phyloP scores from a whole-genome alignment of 345 rosid genomes.

The Reutealis trisperma region DNA sequence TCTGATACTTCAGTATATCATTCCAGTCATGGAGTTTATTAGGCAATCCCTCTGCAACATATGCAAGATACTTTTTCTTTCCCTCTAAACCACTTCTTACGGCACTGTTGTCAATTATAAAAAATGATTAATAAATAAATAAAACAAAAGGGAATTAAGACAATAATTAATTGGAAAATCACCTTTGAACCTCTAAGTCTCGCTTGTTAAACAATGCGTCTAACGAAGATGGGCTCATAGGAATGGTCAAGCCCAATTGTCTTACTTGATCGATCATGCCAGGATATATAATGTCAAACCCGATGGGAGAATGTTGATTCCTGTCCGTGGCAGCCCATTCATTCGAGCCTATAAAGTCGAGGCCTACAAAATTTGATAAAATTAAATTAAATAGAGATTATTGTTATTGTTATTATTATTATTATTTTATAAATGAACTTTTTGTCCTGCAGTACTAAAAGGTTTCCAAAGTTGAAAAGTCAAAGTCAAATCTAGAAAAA shows the following conservation, averaged over 20 bases:
- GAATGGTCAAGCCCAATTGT: constrained; percentile 7
- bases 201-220: constrained; percentile 5
- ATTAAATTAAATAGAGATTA: too few species aligned
- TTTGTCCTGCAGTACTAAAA: too few species aligned
- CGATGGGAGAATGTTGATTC: constrained; percentile 12
- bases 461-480: too few species aligned
- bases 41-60: constrained; percentile 19
- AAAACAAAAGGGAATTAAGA: neutral
- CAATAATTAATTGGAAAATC: neutral
- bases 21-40: neutral
- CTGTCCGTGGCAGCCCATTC: constrained; percentile 14
- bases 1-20: constrained; percentile 16
- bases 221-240: neutral
- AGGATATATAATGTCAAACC: constrained; percentile 20
- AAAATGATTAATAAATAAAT: neutral
- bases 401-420: too few species aligned
- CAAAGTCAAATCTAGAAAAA: too few species aligned
- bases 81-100: neutral
- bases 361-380: neutral
- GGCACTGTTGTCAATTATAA: too few species aligned
- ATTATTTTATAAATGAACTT: too few species aligned
- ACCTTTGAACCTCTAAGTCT: constrained; percentile 10
- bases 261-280: constrained; percentile 15
- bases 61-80: constrained; percentile 6
- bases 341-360: constrained; percentile 16